Percentiles rank a stretch among this genome's conserved stretches.
These are phyloP conservation scores for Russula lepida DNA, from an alignment of 768 basidiomycete species.

Conservation along the genomic window DNA sequence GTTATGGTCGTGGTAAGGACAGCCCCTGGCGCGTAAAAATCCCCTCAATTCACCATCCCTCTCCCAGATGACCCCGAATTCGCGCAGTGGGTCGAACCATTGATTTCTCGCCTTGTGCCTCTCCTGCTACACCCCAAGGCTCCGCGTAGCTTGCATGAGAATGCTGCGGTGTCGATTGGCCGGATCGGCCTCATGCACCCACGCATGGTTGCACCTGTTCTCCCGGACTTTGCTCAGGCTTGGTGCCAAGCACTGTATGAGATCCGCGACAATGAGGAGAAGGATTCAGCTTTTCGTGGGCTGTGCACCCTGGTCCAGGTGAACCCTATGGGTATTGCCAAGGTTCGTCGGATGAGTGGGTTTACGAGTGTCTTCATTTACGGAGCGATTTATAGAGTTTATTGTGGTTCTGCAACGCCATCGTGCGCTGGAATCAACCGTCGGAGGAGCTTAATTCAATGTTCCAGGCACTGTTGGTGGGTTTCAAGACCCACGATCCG, in stretches of 20 bases:
- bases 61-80: conserved; percentile 70
- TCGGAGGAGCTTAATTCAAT: conserved; percentile 86
- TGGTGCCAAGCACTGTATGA: conserved; percentile 98
- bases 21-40: neutral
- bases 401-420: conserved; percentile 97
- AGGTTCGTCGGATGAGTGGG: conserved; percentile 42
- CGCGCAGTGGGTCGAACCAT: conserved; percentile 81
- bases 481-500: conserved; percentile 84
- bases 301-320: conserved; percentile 92
- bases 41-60: neutral
- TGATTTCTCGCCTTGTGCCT: conserved; percentile 85
- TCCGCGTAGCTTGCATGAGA: conserved; percentile 91
- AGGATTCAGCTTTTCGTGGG: conserved; percentile 97
- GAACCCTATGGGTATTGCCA: conserved; percentile 89
- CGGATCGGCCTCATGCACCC: conserved; percentile 94
- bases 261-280: conserved; percentile 99
- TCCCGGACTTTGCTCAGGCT: conserved; percentile 84
- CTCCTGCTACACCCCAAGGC: conserved; percentile 90
- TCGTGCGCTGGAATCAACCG: conserved; percentile 90
- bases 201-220: conserved; percentile 74
- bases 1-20: conserved; percentile 68
- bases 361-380: conserved; percentile 20
- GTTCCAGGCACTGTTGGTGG: conserved; percentile 85
- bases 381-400: conserved; percentile 55
- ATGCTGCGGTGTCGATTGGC: conserved; percentile 97